These are phyloP conservation scores for Phytophthora syringae DNA, from an alignment of 352 stramenopile species.

Conservation along the genomic window DNA sequence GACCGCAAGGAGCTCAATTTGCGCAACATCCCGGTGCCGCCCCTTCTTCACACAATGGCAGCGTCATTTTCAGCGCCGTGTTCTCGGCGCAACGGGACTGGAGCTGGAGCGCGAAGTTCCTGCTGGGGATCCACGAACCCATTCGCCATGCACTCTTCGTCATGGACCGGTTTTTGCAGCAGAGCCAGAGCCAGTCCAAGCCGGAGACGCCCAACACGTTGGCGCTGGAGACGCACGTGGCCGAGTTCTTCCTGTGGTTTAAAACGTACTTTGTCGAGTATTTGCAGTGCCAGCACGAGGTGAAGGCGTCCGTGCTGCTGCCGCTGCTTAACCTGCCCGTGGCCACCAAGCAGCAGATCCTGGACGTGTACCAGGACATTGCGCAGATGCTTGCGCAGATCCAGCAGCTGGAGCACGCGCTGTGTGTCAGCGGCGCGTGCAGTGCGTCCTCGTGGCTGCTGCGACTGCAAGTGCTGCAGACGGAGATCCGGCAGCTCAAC, in stretches of 20 bases:
- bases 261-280: constrained; percentile 80
- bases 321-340: constrained; percentile 64
- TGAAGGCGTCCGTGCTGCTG: constrained; percentile 68
- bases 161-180: constrained; percentile 82
- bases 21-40: constrained; percentile 46
- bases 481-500: constrained; percentile 72
- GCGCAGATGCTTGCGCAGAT: constrained; percentile 64
- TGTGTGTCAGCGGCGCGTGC: constrained; percentile 50
- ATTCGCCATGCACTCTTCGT: constrained; percentile 85
- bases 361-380: constrained; percentile 73
- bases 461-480: constrained; percentile 69
- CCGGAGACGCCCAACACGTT: constrained; percentile 37
- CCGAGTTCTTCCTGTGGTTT: constrained; percentile 82
- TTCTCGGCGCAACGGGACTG: constrained; percentile 64
- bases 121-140: constrained; percentile 78
- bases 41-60: constrained; percentile 62
- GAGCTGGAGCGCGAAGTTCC: constrained; percentile 74
- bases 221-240: constrained; percentile 52
- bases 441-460: constrained; percentile 65
- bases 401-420: constrained; percentile 53
- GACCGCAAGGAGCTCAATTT: constrained; percentile 38
- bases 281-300: constrained; percentile 65
- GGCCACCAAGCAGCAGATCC: constrained; percentile 62
- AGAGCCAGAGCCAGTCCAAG: constrained; percentile 47
- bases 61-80: constrained; percentile 72